Base-by-base conservation (phyloP, 164 flowering plant genomes). In the Umbilicus rupestris region DNA sequence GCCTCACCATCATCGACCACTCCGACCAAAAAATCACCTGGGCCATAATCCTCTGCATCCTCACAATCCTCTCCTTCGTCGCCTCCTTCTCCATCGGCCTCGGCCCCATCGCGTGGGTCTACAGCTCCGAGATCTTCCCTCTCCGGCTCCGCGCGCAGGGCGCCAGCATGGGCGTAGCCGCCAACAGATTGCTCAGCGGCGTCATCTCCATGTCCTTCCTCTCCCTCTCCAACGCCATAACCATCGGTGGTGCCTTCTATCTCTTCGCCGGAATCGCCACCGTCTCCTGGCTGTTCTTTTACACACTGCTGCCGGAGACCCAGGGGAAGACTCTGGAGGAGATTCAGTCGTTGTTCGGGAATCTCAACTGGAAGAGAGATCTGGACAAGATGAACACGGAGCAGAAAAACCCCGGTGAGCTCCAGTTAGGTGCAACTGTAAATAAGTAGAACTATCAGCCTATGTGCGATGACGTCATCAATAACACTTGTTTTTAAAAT, bases 21-120 rank as follows among this genome's bases (percentile, higher is more conserved):
- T 42, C 52, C 30, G 19, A 16, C 17, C n/a, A 9, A 17, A 46
- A 65, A 46, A 20, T 44, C 58, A 31, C 50, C 17, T 64, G 50
- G 67, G 89, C 85, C n/a, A 20, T 86, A 1, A 82, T 16, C 1
- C 22, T 88, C 45, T 65, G 77, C 58, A 70, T 86, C 17, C 5
- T 70, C 8, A 68, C 69, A 69, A 75, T 80, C 0, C 26, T 84
- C 24, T 12, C 78, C 0, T 79, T 45, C 70, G 88, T 86, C 1
- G 78, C 83, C n/a, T 60, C 68, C 15, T 89, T 85, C 71, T 83
- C 90, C 0, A 84, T 85, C 6, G 90, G 92, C 20, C n/a, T 84
- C 75, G 96, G 91, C 0, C 96, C 96, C 14, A 80, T 89, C 45
- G 67, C 90, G 4, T 87, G 93, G 92, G 91, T 89, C 7, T 87